Percentiles rank a stretch among this genome's conserved stretches.
These are phyloP conservation scores for Thalassiosira exigua DNA, from an alignment of 352 stramenopile species.

Conservation along the genomic window DNA sequence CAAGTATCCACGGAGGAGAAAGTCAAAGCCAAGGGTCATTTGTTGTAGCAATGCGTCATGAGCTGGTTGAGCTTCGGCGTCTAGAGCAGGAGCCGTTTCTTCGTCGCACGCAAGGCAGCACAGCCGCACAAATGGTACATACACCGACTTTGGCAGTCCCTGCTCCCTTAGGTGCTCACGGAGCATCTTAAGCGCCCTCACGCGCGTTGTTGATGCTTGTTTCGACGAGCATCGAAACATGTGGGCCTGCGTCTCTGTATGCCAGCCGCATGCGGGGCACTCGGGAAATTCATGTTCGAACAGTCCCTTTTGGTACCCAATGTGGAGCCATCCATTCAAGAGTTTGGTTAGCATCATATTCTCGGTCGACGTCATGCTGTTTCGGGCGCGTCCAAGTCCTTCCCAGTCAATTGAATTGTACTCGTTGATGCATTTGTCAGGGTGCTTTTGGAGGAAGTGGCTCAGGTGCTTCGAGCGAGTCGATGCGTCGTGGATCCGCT, in stretches of 20 bases:
- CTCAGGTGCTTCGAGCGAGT: background rate
- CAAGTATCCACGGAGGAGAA: too few relatives aligned
- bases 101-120: too few relatives aligned
- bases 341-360: background rate
- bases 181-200: too few relatives aligned
- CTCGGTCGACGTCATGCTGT: background rate
- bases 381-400: background rate
- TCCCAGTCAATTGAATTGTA: slow-evolving; percentile 6
- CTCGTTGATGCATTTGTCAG: background rate
- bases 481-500: background rate
- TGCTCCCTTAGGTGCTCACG: too few relatives aligned
- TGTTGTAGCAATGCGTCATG: too few relatives aligned
- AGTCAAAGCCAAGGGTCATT: too few relatives aligned
- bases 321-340: slow-evolving; percentile 12
- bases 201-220: too few relatives aligned
- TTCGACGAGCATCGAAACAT: slow-evolving; percentile 17
- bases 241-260: background rate
- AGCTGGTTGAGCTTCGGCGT: too few relatives aligned
- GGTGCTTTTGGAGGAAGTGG: slow-evolving; percentile 8
- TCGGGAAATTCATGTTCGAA: background rate
- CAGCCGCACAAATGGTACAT: too few relatives aligned
- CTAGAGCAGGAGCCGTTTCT: too few relatives aligned
- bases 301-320: background rate
- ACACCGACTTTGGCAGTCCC: too few relatives aligned
- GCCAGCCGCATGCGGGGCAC: background rate